A percentile compares a stretch with the other conserved stretches of the same genome.
phyloP scores from a whole-genome alignment of 2,329 filamentous ascomycete species.

The Pseudogymnoascus sp. region DNA sequence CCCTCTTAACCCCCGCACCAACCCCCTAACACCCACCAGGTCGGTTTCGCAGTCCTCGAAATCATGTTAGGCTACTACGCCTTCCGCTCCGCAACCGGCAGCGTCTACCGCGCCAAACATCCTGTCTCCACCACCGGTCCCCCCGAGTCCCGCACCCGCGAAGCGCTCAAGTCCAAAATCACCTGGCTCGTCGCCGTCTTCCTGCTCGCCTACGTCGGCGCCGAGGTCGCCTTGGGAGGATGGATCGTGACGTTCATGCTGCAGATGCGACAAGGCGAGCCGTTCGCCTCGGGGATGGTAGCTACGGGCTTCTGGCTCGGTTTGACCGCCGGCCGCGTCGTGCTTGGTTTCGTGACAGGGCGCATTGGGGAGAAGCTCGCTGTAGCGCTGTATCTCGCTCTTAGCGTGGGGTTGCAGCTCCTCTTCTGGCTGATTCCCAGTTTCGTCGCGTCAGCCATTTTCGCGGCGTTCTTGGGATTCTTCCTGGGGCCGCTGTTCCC shows the following conservation, averaged over 20 bases:
- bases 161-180: conserved; percentile 40
- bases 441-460: conserved; percentile 66
- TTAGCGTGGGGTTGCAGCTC: conserved; percentile 58
- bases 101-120: conserved; percentile 50
- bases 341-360: conserved; percentile 70
- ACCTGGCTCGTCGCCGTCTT: conserved; percentile 71
- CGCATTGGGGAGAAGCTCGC: conserved; percentile 64
- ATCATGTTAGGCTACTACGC: conserved; percentile 42
- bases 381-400: conserved; percentile 54
- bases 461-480: conserved; percentile 67
- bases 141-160: conserved; percentile 18
- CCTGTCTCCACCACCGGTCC: conserved; percentile 15
- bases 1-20: too few relatives aligned
- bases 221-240: conserved; percentile 68
- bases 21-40: conserved; percentile 25
- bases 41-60: conserved; percentile 51
- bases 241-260: conserved; percentile 89
- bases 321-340: conserved; percentile 64
- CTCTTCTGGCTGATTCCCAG: conserved; percentile 76
- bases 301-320: conserved; percentile 82
- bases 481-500: conserved; percentile 76
- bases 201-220: conserved; percentile 70
- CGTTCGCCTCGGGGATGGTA: conserved; percentile 67
- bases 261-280: conserved; percentile 58
- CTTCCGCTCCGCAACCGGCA: conserved; percentile 59